Evolutionary conservation across 345 rosid species (phyloP).

Genomic region (Heritiera littoralis): DNA sequence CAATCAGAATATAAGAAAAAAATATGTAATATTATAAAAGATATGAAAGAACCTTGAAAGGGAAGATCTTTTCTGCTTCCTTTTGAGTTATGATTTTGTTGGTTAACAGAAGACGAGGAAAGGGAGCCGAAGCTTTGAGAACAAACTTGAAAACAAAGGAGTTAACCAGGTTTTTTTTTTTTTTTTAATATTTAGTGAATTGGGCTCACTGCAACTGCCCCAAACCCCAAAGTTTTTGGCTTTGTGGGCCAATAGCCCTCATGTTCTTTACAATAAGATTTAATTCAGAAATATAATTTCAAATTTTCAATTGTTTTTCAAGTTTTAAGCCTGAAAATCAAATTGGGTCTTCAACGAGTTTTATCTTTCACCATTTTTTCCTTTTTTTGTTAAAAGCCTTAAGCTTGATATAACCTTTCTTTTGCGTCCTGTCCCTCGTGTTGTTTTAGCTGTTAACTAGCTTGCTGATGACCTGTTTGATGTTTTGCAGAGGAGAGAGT

Average conservation of each 20-base stretch:
- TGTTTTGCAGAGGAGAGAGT: slow-evolving; percentile 31
- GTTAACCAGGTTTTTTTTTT: background rate
- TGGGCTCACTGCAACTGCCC: background rate
- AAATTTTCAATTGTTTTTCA: background rate
- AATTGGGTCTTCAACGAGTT: slow-evolving; percentile 4
- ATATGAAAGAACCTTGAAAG: background rate
- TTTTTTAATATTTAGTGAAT: too few relatives aligned
- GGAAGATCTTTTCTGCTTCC: background rate
- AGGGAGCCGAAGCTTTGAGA: background rate
- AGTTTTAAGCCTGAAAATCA: slow-evolving; percentile 3
- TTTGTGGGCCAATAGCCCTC: background rate
- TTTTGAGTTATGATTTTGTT: background rate
- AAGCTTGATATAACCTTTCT: background rate
- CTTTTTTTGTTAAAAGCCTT: background rate
- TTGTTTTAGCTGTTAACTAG: slow-evolving; percentile 2
- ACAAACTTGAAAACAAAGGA: background rate
- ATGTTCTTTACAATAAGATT: too few relatives aligned
- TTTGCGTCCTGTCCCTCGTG: too few relatives aligned
- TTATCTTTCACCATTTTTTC: background rate
- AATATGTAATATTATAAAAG: background rate
- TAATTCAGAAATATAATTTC: too few relatives aligned
- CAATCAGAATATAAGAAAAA: background rate
- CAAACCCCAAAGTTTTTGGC: background rate
- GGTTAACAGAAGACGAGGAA: background rate
- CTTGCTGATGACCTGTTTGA: slow-evolving; percentile 37